phyloP scores from a whole-genome alignment of 495 filamentous ascomycete species.

The Jackrogersella minutella region DNA sequence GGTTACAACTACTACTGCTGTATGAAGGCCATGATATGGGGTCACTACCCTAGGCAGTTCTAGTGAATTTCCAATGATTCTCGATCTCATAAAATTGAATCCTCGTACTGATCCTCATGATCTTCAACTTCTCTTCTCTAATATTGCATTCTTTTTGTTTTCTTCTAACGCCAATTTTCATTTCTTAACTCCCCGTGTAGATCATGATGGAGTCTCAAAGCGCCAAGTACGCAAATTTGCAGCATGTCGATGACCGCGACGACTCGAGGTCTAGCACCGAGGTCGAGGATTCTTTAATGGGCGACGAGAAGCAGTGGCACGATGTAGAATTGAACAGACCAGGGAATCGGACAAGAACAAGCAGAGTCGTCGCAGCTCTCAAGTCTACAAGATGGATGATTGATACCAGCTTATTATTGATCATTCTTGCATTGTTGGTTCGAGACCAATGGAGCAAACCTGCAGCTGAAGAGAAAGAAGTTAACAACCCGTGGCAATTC shows the following conservation, averaged over 20 bases:
- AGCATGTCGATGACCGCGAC: slow-evolving; percentile 43
- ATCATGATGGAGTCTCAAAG: slow-evolving; percentile 49
- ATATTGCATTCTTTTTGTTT: not conserved
- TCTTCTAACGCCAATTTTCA: not conserved
- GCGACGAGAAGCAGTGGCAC: slow-evolving; percentile 50
- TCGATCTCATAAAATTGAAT: slow-evolving; percentile 13
- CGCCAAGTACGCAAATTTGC: slow-evolving; percentile 43
- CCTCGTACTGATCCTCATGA: slow-evolving; percentile 19
- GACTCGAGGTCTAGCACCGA: slow-evolving; percentile 52
- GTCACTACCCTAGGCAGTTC: not conserved
- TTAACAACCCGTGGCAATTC: slow-evolving; percentile 46
- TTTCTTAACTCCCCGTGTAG: slow-evolving; percentile 17
- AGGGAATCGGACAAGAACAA: slow-evolving; percentile 23
- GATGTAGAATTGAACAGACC: slow-evolving; percentile 40
- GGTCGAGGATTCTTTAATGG: slow-evolving; percentile 52
- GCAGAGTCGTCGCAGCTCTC: slow-evolving; percentile 23
- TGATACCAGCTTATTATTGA: slow-evolving; percentile 46
- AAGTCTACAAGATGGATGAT: slow-evolving; percentile 47
- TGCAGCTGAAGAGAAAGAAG: slow-evolving; percentile 25
- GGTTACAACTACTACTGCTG: slow-evolving; percentile 21
- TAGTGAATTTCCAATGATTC: not conserved
- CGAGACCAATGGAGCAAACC: slow-evolving; percentile 43
- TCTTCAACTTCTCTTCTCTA: slow-evolving; percentile 25
- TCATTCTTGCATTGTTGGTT: slow-evolving; percentile 46
- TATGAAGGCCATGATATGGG: slow-evolving; percentile 2